Percentiles rank a stretch among this genome's conserved stretches.
Evolutionary conservation across 148 eudicot species (phyloP).

Genomic region (Arbutus unedo): DNA sequence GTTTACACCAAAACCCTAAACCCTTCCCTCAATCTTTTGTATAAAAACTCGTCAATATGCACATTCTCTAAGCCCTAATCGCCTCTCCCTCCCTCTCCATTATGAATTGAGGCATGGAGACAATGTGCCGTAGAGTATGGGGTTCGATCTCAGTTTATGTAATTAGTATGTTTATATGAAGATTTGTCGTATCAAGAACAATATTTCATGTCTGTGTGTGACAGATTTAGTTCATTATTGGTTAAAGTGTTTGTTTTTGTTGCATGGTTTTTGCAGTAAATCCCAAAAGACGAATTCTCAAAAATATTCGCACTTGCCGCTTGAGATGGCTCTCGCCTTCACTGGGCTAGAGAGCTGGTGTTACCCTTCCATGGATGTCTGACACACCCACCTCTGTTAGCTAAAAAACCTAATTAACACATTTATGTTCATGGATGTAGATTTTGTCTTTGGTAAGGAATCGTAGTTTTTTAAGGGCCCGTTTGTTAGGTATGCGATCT

Average conservation of each 20-base stretch:
- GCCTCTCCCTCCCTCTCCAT: background rate
- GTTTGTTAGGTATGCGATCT: background rate
- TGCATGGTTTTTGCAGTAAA: background rate
- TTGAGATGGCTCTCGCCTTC: background rate
- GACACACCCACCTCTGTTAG: background rate
- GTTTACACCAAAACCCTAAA: background rate
- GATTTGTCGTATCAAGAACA: background rate
- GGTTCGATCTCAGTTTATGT: background rate
- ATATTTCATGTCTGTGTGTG: too few species aligned
- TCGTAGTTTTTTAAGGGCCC: background rate
- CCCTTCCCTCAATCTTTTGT: background rate
- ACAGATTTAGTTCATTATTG: background rate
- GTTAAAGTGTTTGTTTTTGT: background rate
- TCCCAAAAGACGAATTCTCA: background rate
- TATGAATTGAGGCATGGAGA: background rate
- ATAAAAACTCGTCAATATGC: background rate
- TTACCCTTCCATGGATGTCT: slow-evolving; percentile 3
- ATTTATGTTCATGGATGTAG: too few species aligned
- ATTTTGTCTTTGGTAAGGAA: background rate
- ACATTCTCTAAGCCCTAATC: background rate
- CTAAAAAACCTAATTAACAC: too few species aligned
- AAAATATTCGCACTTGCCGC: slow-evolving; percentile 7
- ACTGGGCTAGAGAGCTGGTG: slow-evolving; percentile 10
- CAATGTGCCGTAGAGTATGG: background rate
- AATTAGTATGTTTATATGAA: background rate